A percentile compares a stretch with the other conserved stretches of the same genome.
Evolutionary conservation across 371 early-diverging fungal genomes (phyloP).

Genomic region (Dentiscutata heterogama): DNA sequence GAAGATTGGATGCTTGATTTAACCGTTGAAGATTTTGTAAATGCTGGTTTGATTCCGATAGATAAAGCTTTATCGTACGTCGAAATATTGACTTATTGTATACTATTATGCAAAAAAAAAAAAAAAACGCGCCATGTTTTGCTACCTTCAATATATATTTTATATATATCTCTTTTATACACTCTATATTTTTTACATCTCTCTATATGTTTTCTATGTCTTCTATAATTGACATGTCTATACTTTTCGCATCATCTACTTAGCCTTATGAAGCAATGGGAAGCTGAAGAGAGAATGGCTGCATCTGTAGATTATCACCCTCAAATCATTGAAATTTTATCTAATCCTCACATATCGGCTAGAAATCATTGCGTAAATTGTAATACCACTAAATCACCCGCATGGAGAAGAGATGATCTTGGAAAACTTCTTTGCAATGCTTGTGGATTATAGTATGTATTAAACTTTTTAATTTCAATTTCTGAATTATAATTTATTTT

Average conservation of each 20-base stretch:
- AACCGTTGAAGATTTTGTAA: slow-evolving; percentile 23
- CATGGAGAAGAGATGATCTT: slow-evolving; percentile 92
- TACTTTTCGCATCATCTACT: neutral
- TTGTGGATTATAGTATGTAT: slow-evolving; percentile 88
- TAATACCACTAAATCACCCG: slow-evolving; percentile 86
- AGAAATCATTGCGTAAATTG: slow-evolving; percentile 83
- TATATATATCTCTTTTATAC: no score
- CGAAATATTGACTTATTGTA: neutral
- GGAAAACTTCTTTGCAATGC: slow-evolving; percentile 94
- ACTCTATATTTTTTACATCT: no score
- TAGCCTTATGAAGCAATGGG: slow-evolving; percentile 11
- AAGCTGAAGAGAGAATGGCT: slow-evolving; percentile 1
- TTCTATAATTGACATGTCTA: no score
- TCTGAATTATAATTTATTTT: neutral
- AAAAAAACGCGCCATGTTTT: no score
- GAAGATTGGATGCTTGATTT: slow-evolving; percentile 30
- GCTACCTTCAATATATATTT: no score
- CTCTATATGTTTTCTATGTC: no score
- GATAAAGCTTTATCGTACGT: slow-evolving; percentile 23
- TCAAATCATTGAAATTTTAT: slow-evolving; percentile 13
- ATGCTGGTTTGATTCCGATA: slow-evolving; percentile 19
- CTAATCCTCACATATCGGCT: neutral
- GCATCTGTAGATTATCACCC: slow-evolving; percentile 14
- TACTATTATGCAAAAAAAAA: no score
- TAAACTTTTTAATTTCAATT: neutral